Conservation (phyloP, 495 filamentous ascomycete genomes). For the Tetracladium marchalianum region DNA sequence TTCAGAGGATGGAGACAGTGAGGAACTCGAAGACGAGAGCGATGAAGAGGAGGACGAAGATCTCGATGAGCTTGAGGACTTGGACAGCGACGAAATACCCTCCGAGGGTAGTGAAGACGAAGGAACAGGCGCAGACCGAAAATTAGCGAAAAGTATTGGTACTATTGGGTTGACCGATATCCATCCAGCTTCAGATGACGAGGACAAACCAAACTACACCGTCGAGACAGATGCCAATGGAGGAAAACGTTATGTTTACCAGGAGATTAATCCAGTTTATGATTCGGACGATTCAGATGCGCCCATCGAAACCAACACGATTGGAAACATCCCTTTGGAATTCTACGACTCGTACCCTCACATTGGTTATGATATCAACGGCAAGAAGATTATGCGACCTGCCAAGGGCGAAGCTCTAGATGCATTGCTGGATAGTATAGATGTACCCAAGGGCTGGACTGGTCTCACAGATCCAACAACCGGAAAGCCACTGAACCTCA, state of each 20-base stretch:
- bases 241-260: slow-evolving; percentile 47
- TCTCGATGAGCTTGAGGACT: slow-evolving; percentile 33
- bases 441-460: slow-evolving; percentile 97
- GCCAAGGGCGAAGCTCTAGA: slow-evolving; percentile 91
- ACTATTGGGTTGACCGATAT: slow-evolving; percentile 17
- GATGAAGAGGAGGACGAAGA: slow-evolving; percentile 42
- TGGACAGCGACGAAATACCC: slow-evolving; percentile 49
- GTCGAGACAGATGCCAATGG: slow-evolving; percentile 47
- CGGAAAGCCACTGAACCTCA: slow-evolving; percentile 82
- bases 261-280: slow-evolving; percentile 90
- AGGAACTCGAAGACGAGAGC: slow-evolving; percentile 27
- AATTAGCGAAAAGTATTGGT: slow-evolving; percentile 22
- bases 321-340: slow-evolving; percentile 85
- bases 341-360: slow-evolving; percentile 98
- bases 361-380: slow-evolving; percentile 98
- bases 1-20: slow-evolving; percentile 32
- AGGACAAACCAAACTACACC: slow-evolving; percentile 43
- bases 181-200: slow-evolving; percentile 26
- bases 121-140: slow-evolving; percentile 11
- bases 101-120: slow-evolving; percentile 36
- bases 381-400: slow-evolving; percentile 92
- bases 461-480: slow-evolving; percentile 88
- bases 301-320: slow-evolving; percentile 72
- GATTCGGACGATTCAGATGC: slow-evolving; percentile 90
- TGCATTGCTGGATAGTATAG: slow-evolving; percentile 89